A percentile compares a stretch with the other conserved stretches of the same genome.
These are phyloP conservation scores for Pseudocercospora ulei DNA, from an alignment of 2,329 filamentous ascomycete genomes.

Conservation along the genomic window DNA sequence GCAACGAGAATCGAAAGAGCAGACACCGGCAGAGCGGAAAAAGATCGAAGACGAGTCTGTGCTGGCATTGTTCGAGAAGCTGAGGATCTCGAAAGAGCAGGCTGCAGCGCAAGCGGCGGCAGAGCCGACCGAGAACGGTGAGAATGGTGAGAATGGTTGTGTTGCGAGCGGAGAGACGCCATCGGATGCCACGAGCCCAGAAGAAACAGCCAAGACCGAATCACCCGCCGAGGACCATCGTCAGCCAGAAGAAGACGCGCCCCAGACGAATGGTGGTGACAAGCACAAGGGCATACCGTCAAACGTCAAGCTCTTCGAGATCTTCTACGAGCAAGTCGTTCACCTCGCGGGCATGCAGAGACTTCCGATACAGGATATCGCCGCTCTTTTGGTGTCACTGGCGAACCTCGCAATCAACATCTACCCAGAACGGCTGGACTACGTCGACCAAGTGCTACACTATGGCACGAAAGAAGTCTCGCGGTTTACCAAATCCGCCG, in stretches of 20 bases:
- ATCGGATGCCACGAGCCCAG: conserved; percentile 17
- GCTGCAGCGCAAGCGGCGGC: conserved; percentile 28
- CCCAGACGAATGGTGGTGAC: conserved; percentile 38
- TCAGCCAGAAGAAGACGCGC: conserved; percentile 25
- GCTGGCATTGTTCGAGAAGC: conserved; percentile 63
- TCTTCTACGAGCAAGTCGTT: conserved; percentile 93
- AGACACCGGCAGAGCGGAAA: conserved; percentile 59
- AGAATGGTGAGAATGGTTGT: conserved; percentile 21
- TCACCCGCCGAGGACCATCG: conserved; percentile 17
- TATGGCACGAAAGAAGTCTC: conserved; percentile 79
- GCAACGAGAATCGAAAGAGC: conserved; percentile 70
- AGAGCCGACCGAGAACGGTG: conserved; percentile 29
- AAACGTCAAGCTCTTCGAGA: conserved; percentile 84
- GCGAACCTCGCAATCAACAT: conserved; percentile 91
- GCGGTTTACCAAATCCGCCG: conserved; percentile 88
- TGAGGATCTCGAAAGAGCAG: conserved; percentile 56
- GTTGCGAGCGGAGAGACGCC: conserved; percentile 23
- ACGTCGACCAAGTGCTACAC: conserved; percentile 84
- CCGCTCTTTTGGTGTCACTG: conserved; percentile 85
- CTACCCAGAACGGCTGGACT: conserved; percentile 84
- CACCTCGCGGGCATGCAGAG: conserved; percentile 85
- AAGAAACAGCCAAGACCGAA: conserved; percentile 28
- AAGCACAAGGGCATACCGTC: conserved; percentile 54
- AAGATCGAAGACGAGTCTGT: conserved; percentile 79
- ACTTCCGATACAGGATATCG: conserved; percentile 86